Percentiles rank a stretch among this genome's conserved stretches.
phyloP scores from a whole-genome alignment of 345 rosid species.

The Corchorus capsularis region DNA sequence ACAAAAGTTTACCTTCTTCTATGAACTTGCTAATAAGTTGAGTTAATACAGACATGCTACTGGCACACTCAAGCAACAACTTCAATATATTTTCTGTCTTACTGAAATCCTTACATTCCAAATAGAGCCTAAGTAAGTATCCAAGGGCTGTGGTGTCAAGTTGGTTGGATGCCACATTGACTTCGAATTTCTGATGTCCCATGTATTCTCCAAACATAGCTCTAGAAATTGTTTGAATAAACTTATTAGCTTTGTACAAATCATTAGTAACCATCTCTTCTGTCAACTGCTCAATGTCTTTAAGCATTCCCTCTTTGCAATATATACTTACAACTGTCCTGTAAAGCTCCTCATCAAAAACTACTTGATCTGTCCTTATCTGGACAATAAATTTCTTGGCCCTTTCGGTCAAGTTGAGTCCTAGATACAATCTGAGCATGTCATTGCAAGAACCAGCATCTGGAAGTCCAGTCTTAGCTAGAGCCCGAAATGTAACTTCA shows the following conservation, averaged over 20 bases:
- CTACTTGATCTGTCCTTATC: conserved; percentile 51
- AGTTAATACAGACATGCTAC: conserved; percentile 48
- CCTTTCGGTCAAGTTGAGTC: conserved; percentile 50
- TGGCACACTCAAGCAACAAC: conserved; percentile 48
- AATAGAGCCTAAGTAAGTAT: conserved; percentile 52
- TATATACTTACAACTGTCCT: conserved; percentile 53
- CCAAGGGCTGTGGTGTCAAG: conserved; percentile 57
- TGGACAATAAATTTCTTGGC: conserved; percentile 59
- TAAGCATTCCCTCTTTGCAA: conserved; percentile 66
- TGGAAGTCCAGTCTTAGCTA: conserved; percentile 67
- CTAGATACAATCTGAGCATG: conserved; percentile 66
- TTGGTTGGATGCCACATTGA: conserved; percentile 29
- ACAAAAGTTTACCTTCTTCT: conserved; percentile 50
- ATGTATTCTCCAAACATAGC: conserved; percentile 32
- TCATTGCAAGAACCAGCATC: conserved; percentile 82
- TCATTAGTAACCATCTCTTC: conserved; percentile 48
- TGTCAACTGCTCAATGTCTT: conserved; percentile 48
- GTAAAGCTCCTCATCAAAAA: conserved; percentile 60
- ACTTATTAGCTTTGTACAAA: conserved; percentile 44
- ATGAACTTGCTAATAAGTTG: conserved; percentile 53
- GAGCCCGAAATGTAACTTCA: conserved; percentile 67
- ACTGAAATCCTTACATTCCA: conserved; percentile 35
- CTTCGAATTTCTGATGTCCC: conserved; percentile 28
- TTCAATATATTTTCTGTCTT: conserved; percentile 48
- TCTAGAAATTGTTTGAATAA: conserved; percentile 55